Conservation (phyloP, 495 filamentous ascomycete genomes). For the Lophium mytilinum region DNA sequence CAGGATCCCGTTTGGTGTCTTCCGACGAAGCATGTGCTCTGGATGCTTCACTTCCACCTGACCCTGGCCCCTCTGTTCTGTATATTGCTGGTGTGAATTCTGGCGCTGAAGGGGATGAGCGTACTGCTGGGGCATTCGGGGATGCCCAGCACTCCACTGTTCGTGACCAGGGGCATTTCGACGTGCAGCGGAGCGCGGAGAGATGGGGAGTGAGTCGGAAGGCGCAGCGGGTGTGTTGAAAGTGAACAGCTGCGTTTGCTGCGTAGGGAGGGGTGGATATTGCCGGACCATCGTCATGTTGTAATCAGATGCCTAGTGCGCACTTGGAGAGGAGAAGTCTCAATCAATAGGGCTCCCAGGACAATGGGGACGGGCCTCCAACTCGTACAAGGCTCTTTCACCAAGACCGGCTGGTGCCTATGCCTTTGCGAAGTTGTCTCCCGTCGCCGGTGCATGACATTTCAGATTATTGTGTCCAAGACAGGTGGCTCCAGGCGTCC, state of each 20-base stretch:
- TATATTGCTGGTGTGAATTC: constrained; percentile 16
- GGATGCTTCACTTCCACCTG: constrained; percentile 28
- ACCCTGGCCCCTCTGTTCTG: constrained; percentile 13
- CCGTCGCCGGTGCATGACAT: constrained; percentile 25
- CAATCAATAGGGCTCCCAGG: neutral
- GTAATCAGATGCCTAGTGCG: neutral
- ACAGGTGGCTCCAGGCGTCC: constrained; percentile 10
- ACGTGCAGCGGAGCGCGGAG: constrained; percentile 7
- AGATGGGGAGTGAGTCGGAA: constrained; percentile 10
- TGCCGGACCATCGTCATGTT: constrained; percentile 27
- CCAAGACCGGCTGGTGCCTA: constrained; percentile 30
- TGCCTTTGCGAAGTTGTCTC: constrained; percentile 31
- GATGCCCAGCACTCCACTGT: constrained; percentile 15
- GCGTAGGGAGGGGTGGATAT: constrained; percentile 16
- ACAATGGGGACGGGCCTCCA: neutral
- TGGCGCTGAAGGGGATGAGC: constrained; percentile 32
- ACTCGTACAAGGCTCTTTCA: constrained; percentile 20
- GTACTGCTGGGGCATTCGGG: constrained; percentile 32
- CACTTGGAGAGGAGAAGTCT: neutral
- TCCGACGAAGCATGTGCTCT: constrained; percentile 78
- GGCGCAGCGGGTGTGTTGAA: neutral
- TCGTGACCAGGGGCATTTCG: constrained; percentile 15
- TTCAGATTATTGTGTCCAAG: constrained; percentile 12
- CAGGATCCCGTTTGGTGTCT: constrained; percentile 89
- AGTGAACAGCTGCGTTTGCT: constrained; percentile 11